Percentiles rank a stretch among this genome's conserved stretches.
Conservation (phyloP, 2,329 filamentous ascomycete genomes). For the Cordyceps sp. region DNA sequence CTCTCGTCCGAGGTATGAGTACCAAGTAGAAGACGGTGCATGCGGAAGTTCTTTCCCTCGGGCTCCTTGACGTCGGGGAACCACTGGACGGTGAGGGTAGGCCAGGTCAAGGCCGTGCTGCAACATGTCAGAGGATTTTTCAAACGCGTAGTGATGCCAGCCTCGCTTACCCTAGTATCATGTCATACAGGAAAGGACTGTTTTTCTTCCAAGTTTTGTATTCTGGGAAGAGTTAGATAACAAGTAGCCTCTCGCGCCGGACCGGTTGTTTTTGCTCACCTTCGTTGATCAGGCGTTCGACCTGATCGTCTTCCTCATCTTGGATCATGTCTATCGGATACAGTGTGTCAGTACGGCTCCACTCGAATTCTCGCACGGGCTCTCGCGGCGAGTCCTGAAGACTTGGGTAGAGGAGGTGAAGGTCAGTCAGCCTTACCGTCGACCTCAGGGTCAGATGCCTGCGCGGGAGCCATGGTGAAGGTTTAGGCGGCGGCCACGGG, state of each 20-base stretch:
- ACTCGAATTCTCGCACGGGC: too few species aligned
- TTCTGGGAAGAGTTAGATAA: constrained; percentile 33
- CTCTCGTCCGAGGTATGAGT: constrained; percentile 83
- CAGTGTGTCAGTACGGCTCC: not conserved
- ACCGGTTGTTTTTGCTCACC: constrained; percentile 26
- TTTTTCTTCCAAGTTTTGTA: constrained; percentile 99
- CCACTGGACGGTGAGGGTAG: constrained; percentile 95
- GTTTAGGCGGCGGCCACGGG: not conserved
- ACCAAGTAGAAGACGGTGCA: constrained; percentile 79
- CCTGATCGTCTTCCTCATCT: constrained; percentile 55
- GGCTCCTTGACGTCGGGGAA: constrained; percentile 85
- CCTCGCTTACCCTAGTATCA: constrained; percentile 58
- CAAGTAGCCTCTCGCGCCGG: not conserved
- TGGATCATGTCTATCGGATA: constrained; percentile 23
- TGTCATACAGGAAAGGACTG: constrained; percentile 92
- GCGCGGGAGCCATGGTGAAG: constrained; percentile 17
- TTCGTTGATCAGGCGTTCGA: constrained; percentile 89
- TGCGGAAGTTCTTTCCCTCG: constrained; percentile 71
- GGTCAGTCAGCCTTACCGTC: constrained; percentile 13
- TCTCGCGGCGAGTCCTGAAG: too few species aligned
- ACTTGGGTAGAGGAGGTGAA: too few species aligned
- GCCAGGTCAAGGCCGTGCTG: constrained; percentile 89
- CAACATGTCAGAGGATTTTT: not conserved
- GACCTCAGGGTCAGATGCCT: constrained; percentile 17
- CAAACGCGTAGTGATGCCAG: not conserved